A percentile compares a stretch with the other conserved stretches of the same genome.
These are phyloP conservation scores for Debaryomyces sp. DNA, from an alignment of 1,139 yeast genomes.

Conservation along the genomic window DNA sequence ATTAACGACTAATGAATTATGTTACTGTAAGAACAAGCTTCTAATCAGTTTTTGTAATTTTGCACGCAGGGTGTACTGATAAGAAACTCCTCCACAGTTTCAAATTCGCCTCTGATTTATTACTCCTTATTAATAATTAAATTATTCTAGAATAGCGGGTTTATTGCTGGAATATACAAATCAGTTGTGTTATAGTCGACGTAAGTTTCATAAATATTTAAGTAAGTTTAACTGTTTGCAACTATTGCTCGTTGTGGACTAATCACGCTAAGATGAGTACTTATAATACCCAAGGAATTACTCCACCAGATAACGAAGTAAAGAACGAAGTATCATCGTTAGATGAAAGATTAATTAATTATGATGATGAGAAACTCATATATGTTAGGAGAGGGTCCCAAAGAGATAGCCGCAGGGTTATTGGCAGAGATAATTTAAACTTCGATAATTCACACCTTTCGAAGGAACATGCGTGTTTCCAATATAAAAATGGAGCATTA, in stretches of 20 bases:
- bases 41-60: constrained; percentile 4
- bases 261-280: constrained; percentile 1
- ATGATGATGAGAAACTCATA: constrained; percentile 19
- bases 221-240: neutral
- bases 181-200: neutral
- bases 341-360: constrained; percentile 20
- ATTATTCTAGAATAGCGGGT: neutral
- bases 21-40: neutral
- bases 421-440: constrained; percentile 30
- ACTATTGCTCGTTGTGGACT: neutral
- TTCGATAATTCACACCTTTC: constrained; percentile 38
- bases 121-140: neutral
- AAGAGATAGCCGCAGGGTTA: constrained; percentile 25
- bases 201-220: neutral
- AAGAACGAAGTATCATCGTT: neutral
- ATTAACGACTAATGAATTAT: neutral
- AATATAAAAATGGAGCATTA: constrained; percentile 19
- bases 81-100: constrained; percentile 1
- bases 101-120: constrained; percentile 3
- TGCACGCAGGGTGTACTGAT: constrained; percentile 3
- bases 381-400: constrained; percentile 32
- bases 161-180: neutral
- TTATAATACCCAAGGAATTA: neutral
- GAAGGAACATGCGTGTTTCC: constrained; percentile 30
- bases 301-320: neutral